Conservation (phyloP, 768 basidiomycete species). For the Macrolepiota fuliginosa region DNA sequence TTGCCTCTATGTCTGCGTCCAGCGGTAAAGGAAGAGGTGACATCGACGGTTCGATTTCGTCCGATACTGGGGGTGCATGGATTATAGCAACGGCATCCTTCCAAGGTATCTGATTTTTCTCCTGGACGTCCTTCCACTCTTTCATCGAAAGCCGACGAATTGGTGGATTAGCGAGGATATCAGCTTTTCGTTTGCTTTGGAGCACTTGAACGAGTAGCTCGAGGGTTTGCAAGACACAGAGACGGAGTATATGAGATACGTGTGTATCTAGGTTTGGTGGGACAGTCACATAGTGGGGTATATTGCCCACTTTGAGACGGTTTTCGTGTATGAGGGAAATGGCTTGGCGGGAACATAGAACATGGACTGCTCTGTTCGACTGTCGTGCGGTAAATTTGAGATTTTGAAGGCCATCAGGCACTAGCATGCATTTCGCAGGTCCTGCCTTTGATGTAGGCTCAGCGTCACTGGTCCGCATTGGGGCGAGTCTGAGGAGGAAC, state of each 20-base stretch:
- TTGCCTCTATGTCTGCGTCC: constrained; percentile 16
- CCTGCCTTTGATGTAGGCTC: background rate
- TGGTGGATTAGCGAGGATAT: constrained; percentile 27
- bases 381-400: constrained; percentile 51
- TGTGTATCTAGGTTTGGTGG: constrained; percentile 51
- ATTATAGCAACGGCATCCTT: constrained; percentile 63
- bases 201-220: constrained; percentile 52
- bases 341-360: constrained; percentile 58
- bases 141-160: constrained; percentile 62
- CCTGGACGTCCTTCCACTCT: constrained; percentile 52
- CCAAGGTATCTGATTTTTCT: constrained; percentile 46
- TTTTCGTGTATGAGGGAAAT: constrained; percentile 36
- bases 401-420: constrained; percentile 66
- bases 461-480: constrained; percentile 58
- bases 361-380: constrained; percentile 46
- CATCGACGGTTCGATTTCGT: constrained; percentile 40
- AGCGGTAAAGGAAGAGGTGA: constrained; percentile 29
- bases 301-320: constrained; percentile 29
- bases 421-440: constrained; percentile 17
- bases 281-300: constrained; percentile 26
- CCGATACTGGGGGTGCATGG: constrained; percentile 63
- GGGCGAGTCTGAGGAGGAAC: constrained; percentile 11
- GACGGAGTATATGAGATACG: constrained; percentile 62
- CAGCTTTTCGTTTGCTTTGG: constrained; percentile 20
- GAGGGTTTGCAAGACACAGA: constrained; percentile 76